Evolutionary conservation across 148 eudicot species (phyloP).

Genomic region (Rhododendron griersonianum): DNA sequence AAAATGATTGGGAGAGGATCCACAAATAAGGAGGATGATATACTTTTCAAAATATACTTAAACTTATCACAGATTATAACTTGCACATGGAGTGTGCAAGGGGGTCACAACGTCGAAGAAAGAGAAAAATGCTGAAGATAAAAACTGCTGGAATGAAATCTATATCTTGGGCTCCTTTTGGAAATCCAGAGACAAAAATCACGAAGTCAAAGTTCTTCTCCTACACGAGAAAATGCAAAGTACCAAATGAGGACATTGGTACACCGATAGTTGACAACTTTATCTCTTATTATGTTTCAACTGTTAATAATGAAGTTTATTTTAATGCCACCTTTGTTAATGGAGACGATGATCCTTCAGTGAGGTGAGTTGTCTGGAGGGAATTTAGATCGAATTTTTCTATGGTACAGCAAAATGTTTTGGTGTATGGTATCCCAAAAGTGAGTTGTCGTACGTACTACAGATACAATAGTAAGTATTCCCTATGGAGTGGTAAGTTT

Average conservation of each 20-base stretch:
- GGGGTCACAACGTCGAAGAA: not conserved
- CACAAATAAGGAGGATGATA: not conserved
- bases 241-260: not conserved
- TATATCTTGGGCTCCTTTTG: not conserved
- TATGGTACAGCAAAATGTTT: too few relatives aligned
- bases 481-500: too few relatives aligned
- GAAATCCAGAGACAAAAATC: not conserved
- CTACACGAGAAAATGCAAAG: not conserved
- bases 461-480: too few relatives aligned
- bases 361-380: too few relatives aligned
- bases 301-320: too few relatives aligned
- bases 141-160: not conserved
- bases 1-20: not conserved
- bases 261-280: not conserved
- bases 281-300: not conserved
- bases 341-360: too few relatives aligned
- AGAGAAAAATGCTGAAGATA: not conserved
- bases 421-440: too few relatives aligned
- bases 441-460: too few relatives aligned
- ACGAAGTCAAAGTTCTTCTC: not conserved
- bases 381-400: too few relatives aligned
- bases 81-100: not conserved
- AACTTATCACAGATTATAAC: not conserved
- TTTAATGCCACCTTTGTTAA: too few relatives aligned
- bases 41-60: not conserved